Conservation (phyloP, 495 filamentous ascomycete species). For the Neurospora sp. region DNA sequence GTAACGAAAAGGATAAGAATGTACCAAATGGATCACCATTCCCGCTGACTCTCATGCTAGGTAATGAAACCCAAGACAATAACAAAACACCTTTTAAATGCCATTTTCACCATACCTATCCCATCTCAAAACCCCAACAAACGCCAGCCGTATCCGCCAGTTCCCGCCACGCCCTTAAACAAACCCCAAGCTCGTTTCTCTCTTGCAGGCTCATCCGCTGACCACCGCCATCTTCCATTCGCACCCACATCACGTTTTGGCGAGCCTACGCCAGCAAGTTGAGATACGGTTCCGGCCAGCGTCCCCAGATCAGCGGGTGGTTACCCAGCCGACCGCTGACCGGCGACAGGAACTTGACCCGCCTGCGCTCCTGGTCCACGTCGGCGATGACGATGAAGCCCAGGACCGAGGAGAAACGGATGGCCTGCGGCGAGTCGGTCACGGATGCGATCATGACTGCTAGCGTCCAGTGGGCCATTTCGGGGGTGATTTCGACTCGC, state of each 20-base stretch:
- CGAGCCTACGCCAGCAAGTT: conserved; percentile 31
- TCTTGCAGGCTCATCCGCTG: neutral
- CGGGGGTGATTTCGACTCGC: conserved; percentile 43
- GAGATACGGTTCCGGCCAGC: conserved; percentile 44
- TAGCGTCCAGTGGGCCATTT: conserved; percentile 60
- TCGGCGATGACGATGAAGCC: conserved; percentile 88
- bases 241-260: neutral
- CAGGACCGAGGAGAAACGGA: conserved; percentile 78
- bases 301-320: conserved; percentile 59
- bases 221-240: neutral
- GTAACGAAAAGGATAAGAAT: neutral
- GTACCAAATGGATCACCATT: neutral
- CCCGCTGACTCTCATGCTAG: neutral
- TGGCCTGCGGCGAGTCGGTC: conserved; percentile 54
- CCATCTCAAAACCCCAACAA: neutral
- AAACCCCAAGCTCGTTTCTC: neutral
- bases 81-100: neutral
- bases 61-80: neutral
- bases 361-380: conserved; percentile 76
- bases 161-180: neutral
- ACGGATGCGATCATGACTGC: conserved; percentile 67
- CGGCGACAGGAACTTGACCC: conserved; percentile 71
- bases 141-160: neutral
- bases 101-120: neutral
- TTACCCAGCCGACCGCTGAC: conserved; percentile 68